These are phyloP conservation scores for Mortierella sp. DNA, from an alignment of 371 early-diverging fungal species.

Conservation along the genomic window DNA sequence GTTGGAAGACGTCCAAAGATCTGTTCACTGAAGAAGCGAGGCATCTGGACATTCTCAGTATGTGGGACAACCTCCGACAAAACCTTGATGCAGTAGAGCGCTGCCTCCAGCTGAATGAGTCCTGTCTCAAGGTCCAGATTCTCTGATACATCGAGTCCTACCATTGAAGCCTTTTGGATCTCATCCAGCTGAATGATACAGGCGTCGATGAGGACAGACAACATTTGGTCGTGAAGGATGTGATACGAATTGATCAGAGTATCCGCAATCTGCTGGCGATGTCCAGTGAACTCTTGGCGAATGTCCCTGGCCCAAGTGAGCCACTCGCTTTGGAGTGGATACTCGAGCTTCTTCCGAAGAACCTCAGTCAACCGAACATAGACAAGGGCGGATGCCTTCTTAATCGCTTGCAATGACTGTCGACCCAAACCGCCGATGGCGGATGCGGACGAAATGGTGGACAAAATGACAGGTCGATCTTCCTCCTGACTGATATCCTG, in stretches of 20 bases:
- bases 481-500: slow-evolving; percentile 27
- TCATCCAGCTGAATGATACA: slow-evolving; percentile 58
- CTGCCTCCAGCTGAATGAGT: slow-evolving; percentile 62
- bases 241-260: slow-evolving; percentile 78
- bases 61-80: slow-evolving; percentile 77
- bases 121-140: slow-evolving; percentile 12
- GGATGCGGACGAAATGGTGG: slow-evolving; percentile 36
- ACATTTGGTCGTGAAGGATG: slow-evolving; percentile 73
- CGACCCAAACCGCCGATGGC: slow-evolving; percentile 33
- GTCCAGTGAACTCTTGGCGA: slow-evolving; percentile 68
- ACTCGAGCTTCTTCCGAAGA: slow-evolving; percentile 63
- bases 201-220: slow-evolving; percentile 66
- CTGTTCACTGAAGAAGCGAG: slow-evolving; percentile 68
- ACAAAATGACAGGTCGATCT: slow-evolving; percentile 41
- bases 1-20: slow-evolving; percentile 63
- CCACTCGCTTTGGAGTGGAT: slow-evolving; percentile 70
- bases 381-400: slow-evolving; percentile 54
- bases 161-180: slow-evolving; percentile 31
- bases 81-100: slow-evolving; percentile 71
- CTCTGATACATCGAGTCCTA: slow-evolving; percentile 36
- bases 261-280: slow-evolving; percentile 81
- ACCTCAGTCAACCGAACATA: slow-evolving; percentile 66
- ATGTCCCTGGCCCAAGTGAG: slow-evolving; percentile 69
- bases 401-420: slow-evolving; percentile 36
- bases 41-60: slow-evolving; percentile 62